These are phyloP conservation scores for Setomelanomma holmii DNA, from an alignment of 2,329 filamentous ascomycete genomes.

Conservation along the genomic window DNA sequence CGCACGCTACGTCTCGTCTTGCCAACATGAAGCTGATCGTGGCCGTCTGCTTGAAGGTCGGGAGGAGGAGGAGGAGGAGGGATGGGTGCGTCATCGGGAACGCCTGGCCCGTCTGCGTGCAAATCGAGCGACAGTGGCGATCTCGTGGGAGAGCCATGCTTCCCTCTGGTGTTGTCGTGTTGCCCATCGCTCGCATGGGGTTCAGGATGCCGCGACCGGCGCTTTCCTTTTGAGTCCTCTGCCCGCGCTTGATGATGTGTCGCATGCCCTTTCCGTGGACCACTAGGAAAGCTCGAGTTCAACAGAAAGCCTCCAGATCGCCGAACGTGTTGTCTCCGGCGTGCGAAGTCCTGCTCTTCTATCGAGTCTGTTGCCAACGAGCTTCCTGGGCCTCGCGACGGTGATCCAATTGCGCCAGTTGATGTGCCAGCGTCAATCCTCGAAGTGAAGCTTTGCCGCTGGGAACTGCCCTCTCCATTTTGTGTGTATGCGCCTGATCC, in stretches of 20 bases:
- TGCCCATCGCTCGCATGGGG: constrained; percentile 38
- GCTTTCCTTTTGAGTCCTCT: constrained; percentile 49
- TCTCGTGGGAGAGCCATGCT: constrained; percentile 17
- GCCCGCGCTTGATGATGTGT: constrained; percentile 31
- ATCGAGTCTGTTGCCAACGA: constrained; percentile 31
- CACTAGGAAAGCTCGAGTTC: constrained; percentile 48
- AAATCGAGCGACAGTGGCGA: constrained; percentile 30
- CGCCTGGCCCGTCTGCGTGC: constrained; percentile 13
- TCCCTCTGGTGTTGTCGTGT: constrained; percentile 41
- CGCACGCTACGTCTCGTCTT: constrained; percentile 25
- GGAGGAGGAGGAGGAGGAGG: too few species aligned
- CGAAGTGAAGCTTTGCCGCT: constrained; percentile 25
- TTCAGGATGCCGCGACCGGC: constrained; percentile 39
- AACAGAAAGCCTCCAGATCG: constrained; percentile 56
- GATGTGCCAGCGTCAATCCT: constrained; percentile 16
- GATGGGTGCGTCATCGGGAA: constrained; percentile 4
- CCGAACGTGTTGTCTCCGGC: constrained; percentile 36
- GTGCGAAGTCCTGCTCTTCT: constrained; percentile 42
- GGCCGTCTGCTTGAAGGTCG: constrained; percentile 10
- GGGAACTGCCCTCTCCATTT: constrained; percentile 40
- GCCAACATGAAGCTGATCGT: constrained; percentile 22
- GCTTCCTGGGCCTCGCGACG: constrained; percentile 10
- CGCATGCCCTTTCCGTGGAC: constrained; percentile 33
- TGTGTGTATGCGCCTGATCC: constrained; percentile 29
- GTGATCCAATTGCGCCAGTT: constrained; percentile 8